These are phyloP conservation scores for Hypoxylon sp. DNA, from an alignment of 2,329 filamentous ascomycete species.

Conservation along the genomic window DNA sequence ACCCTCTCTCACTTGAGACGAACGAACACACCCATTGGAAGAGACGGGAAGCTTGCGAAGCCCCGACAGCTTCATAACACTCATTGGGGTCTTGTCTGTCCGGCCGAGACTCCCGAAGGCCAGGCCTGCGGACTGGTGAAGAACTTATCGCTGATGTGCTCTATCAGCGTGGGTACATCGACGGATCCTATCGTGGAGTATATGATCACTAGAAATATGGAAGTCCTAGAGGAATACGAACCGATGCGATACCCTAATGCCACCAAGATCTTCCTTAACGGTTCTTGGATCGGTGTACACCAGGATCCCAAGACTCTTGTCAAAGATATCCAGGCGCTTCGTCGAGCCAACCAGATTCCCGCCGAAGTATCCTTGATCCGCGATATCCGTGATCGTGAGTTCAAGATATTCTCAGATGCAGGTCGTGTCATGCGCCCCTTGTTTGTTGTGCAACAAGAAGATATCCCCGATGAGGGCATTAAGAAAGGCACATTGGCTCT, in stretches of 20 bases:
- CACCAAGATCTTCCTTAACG: slow-evolving; percentile 98
- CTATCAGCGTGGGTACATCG: slow-evolving; percentile 94
- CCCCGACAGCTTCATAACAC: slow-evolving; percentile 98
- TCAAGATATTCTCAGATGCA: slow-evolving; percentile 98
- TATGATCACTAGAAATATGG: slow-evolving; percentile 96
- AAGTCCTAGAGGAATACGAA: slow-evolving; percentile 95
- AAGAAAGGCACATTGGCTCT: slow-evolving; percentile 81
- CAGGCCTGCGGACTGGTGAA: slow-evolving; percentile 99
- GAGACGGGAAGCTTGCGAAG: slow-evolving; percentile 98
- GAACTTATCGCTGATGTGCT: slow-evolving; percentile 98
- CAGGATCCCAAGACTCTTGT: slow-evolving; percentile 90
- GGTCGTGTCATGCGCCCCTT: slow-evolving; percentile 94
- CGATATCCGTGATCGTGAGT: slow-evolving; percentile 96
- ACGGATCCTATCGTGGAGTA: slow-evolving; percentile 93
- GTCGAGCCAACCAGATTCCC: slow-evolving; percentile 85
- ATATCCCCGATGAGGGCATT: slow-evolving; percentile 74
- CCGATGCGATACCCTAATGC: slow-evolving; percentile 87
- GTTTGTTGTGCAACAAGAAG: slow-evolving; percentile 93
- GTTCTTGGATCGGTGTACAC: slow-evolving; percentile 97
- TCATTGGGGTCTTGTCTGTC: slow-evolving; percentile 97
- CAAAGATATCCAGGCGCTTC: slow-evolving; percentile 80
- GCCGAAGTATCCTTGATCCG: slow-evolving; percentile 95
- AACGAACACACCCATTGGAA: slow-evolving; percentile 97
- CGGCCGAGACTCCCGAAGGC: slow-evolving; percentile 96
- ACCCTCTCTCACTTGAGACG: slow-evolving; percentile 96